These are phyloP conservation scores for Sisymbrium irio DNA, from an alignment of 345 rosid species.

Conservation along the genomic window DNA sequence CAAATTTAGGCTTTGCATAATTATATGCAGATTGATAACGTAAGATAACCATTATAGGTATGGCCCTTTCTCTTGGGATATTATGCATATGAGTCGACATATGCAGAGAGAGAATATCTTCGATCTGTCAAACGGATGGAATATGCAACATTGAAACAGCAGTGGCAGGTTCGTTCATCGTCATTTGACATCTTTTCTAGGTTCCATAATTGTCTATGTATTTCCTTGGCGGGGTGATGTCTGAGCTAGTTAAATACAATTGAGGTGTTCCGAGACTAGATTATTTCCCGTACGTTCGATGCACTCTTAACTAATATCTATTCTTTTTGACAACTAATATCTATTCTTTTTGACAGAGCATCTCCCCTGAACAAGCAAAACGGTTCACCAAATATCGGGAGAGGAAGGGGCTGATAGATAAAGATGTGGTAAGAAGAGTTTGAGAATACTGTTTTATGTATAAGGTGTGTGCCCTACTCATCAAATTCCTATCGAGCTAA, in stretches of 20 bases:
- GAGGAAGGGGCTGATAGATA: constrained; percentile 86
- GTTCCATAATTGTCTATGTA: neutral
- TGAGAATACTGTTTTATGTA: neutral
- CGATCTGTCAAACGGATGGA: constrained; percentile 58
- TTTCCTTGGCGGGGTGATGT: neutral
- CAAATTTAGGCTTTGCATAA: neutral
- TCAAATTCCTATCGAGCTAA: neutral
- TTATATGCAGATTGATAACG: constrained; percentile 12
- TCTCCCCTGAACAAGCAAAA: constrained; percentile 87
- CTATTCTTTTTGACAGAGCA: constrained; percentile 57
- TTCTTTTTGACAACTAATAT: constrained; percentile 39
- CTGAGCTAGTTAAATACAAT: neutral
- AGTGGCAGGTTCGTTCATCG: constrained; percentile 73
- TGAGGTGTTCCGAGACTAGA: neutral
- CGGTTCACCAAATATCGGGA: constrained; percentile 92
- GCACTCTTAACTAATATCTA: neutral
- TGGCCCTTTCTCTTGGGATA: constrained; percentile 92
- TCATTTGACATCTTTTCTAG: neutral
- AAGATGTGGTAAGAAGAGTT: constrained; percentile 80
- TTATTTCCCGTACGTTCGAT: constrained; percentile 17
- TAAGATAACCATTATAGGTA: constrained; percentile 45
- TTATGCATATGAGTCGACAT: constrained; percentile 72
- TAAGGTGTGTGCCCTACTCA: neutral
- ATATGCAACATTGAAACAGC: constrained; percentile 77
- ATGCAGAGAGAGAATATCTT: constrained; percentile 80